Conservation (phyloP, 352 stramenopile genomes). For the Globisporangium emineosum region DNA sequence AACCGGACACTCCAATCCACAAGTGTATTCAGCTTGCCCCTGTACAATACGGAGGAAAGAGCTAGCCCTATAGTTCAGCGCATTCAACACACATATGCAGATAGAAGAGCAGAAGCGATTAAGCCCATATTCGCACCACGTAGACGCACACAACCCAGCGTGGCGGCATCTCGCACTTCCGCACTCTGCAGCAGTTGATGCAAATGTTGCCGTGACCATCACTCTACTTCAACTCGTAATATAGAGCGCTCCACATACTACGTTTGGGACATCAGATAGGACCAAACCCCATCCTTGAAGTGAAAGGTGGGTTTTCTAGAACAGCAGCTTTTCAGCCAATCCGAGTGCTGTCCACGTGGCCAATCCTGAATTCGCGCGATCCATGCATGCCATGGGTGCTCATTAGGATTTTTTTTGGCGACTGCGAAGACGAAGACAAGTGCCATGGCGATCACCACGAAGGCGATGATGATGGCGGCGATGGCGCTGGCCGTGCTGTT, state of each 20-base stretch:
- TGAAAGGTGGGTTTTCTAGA: slow-evolving; percentile 5
- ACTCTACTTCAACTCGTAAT: slow-evolving; percentile 10
- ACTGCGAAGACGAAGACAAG: slow-evolving; percentile 8
- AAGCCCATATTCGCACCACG: no score
- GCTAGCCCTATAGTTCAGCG: no score
- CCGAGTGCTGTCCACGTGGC: slow-evolving; percentile 12
- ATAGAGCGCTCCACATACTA: neutral
- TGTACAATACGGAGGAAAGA: no score
- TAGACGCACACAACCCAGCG: no score
- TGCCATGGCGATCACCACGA: slow-evolving; percentile 14
- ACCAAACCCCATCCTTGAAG: slow-evolving; percentile 8
- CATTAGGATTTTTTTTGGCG: slow-evolving; percentile 14
- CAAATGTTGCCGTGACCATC: no score
- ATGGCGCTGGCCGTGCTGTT: slow-evolving; percentile 21
- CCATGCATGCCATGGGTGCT: neutral
- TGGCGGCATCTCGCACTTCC: no score
- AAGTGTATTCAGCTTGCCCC: no score
- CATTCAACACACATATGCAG: no score
- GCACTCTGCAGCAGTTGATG: no score
- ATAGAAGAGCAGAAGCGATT: no score
- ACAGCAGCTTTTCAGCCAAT: slow-evolving; percentile 16
- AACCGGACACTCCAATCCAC: no score
- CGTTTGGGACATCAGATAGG: neutral
- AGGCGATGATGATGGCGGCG: slow-evolving; percentile 22
- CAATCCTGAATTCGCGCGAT: neutral